Evolutionary conservation across 2,329 filamentous ascomycete genomes (phyloP).

Genomic region (Balansia obtecta): DNA sequence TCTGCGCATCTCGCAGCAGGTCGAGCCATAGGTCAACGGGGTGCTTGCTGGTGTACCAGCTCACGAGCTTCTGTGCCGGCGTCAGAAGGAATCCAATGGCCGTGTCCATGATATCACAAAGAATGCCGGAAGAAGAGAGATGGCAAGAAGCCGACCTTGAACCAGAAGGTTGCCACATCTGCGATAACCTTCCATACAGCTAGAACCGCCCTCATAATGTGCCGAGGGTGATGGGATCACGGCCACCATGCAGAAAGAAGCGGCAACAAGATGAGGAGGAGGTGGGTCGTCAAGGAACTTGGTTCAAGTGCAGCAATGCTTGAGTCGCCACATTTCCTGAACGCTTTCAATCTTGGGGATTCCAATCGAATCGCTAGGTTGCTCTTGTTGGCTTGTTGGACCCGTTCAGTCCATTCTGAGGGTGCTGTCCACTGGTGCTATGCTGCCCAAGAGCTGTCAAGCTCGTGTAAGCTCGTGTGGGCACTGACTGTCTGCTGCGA

Average conservation of each 20-base stretch:
- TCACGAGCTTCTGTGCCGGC: constrained; percentile 46
- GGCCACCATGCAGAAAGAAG: constrained; percentile 9
- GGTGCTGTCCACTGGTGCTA: not conserved
- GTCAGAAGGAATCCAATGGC: constrained; percentile 11
- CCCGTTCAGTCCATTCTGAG: not conserved
- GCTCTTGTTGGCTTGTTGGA: not conserved
- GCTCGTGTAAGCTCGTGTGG: not conserved
- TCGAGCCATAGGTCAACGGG: constrained; percentile 54
- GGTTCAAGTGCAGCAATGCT: not conserved
- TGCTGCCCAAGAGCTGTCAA: constrained; percentile 1
- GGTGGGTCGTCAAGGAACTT: not conserved
- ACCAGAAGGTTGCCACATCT: constrained; percentile 52
- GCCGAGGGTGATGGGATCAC: constrained; percentile 20
- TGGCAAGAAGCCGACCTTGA: constrained; percentile 33
- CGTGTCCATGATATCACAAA: constrained; percentile 10
- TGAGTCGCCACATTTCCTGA: not conserved
- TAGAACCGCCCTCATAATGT: constrained; percentile 30
- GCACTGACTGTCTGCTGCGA: not conserved
- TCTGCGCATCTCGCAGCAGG: constrained; percentile 50
- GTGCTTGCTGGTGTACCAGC: constrained; percentile 55
- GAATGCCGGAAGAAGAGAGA: not conserved
- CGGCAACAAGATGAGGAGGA: not conserved
- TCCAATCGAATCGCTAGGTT: not conserved
- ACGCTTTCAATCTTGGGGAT: not conserved
- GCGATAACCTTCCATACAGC: constrained; percentile 45